phyloP scores from a whole-genome alignment of 2,329 filamentous ascomycete species.

The Rutstroemia sp. region DNA sequence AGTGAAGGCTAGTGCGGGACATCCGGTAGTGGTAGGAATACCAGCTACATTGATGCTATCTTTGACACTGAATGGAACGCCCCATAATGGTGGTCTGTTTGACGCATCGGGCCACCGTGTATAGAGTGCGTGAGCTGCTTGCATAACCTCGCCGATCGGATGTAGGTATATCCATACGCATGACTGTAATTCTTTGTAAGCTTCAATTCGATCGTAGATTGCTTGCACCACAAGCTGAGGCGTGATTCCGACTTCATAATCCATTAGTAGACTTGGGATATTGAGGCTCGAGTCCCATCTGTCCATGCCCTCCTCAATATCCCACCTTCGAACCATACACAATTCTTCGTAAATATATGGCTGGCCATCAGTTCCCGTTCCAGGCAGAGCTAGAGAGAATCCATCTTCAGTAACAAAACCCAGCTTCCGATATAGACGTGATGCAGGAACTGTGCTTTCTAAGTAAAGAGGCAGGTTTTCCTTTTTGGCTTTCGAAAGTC shows the following conservation, averaged over 20 bases:
- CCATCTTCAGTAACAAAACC: slow-evolving; percentile 21
- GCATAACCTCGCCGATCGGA: slow-evolving; percentile 33
- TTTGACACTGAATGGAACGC: slow-evolving; percentile 43
- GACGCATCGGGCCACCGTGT: slow-evolving; percentile 33
- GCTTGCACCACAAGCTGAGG: slow-evolving; percentile 23
- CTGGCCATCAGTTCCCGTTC: neutral
- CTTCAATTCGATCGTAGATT: slow-evolving; percentile 27
- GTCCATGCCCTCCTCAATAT: slow-evolving; percentile 11
- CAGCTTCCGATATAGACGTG: slow-evolving; percentile 18
- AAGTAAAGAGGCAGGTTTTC: slow-evolving; percentile 21
- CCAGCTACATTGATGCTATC: slow-evolving; percentile 41
- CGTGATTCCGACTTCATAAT: slow-evolving; percentile 24
- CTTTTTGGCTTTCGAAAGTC: slow-evolving; percentile 15
- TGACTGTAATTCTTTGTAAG: slow-evolving; percentile 38
- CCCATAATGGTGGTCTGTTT: slow-evolving; percentile 41
- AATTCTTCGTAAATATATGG: slow-evolving; percentile 22
- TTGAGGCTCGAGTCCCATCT: slow-evolving; percentile 25
- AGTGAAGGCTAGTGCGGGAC: slow-evolving; percentile 37
- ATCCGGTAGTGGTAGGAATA: slow-evolving; percentile 40
- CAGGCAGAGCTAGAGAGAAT: slow-evolving; percentile 19
- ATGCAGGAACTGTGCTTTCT: slow-evolving; percentile 21
- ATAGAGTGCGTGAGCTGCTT: slow-evolving; percentile 35
- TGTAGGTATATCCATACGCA: slow-evolving; percentile 45
- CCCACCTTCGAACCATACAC: slow-evolving; percentile 21
- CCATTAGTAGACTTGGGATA: slow-evolving; percentile 19